phyloP scores from a whole-genome alignment of 495 filamentous ascomycete species.

The Xylaria telfairii region DNA sequence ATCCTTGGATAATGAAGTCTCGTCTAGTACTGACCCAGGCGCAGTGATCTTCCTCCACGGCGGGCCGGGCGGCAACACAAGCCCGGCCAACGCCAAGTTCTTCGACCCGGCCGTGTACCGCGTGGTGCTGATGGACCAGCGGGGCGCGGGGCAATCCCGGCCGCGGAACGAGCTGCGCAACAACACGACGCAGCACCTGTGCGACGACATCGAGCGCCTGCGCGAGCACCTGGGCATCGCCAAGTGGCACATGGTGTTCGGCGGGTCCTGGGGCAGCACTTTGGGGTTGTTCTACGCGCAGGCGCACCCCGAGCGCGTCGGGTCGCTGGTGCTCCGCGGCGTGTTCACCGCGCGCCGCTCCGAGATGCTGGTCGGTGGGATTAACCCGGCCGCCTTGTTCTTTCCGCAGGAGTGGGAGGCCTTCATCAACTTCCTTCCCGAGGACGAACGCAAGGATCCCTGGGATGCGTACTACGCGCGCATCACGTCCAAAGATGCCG shows the following conservation, averaged over 20 bases:
- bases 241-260: constrained; percentile 56
- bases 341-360: constrained; percentile 45
- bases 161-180: constrained; percentile 47
- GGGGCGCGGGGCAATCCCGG: constrained; percentile 51
- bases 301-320: constrained; percentile 45
- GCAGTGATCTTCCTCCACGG: constrained; percentile 50
- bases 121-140: constrained; percentile 55
- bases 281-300: constrained; percentile 52
- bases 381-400: constrained; percentile 37
- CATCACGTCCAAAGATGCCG: constrained; percentile 38
- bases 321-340: constrained; percentile 40
- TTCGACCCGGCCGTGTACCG: constrained; percentile 54
- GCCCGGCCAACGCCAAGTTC: constrained; percentile 44
- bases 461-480: constrained; percentile 44
- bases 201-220: constrained; percentile 52
- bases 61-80: constrained; percentile 50
- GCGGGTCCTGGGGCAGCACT: constrained; percentile 56
- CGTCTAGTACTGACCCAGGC: background rate
- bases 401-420: constrained; percentile 51
- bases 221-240: constrained; percentile 47
- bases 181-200: constrained; percentile 52
- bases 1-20: background rate
- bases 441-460: constrained; percentile 42
- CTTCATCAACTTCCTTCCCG: constrained; percentile 42
- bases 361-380: constrained; percentile 43